Evolutionary conservation across 805 yeast species (phyloP).

Genomic region (Kodamaea fukazawae): DNA sequence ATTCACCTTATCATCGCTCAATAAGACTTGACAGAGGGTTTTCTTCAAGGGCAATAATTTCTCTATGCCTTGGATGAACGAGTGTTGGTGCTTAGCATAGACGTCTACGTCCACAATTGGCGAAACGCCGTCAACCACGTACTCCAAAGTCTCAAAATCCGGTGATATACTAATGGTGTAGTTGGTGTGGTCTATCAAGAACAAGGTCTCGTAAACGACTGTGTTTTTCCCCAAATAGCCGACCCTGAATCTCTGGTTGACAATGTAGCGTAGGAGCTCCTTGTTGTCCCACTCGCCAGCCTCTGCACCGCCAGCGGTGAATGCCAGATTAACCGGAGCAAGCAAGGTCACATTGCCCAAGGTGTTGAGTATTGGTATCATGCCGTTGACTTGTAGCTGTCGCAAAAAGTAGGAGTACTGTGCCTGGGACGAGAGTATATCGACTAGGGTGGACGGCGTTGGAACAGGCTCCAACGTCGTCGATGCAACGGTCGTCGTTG

Average conservation of each 20-base stretch:
- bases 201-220: slow-evolving; percentile 32
- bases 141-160: slow-evolving; percentile 24
- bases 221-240: slow-evolving; percentile 25
- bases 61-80: slow-evolving; percentile 66
- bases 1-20: slow-evolving; percentile 19
- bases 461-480: slow-evolving; percentile 12
- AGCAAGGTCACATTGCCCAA: slow-evolving; percentile 65
- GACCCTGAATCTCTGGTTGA: slow-evolving; percentile 32
- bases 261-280: slow-evolving; percentile 22
- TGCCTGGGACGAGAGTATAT: slow-evolving; percentile 63
- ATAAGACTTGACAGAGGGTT: slow-evolving; percentile 34
- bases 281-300: slow-evolving; percentile 5
- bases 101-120: slow-evolving; percentile 58
- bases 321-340: slow-evolving; percentile 82
- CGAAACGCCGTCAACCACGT: slow-evolving; percentile 42
- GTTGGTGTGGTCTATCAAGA: slow-evolving; percentile 8
- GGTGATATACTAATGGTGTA: slow-evolving; percentile 27
- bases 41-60: slow-evolving; percentile 37
- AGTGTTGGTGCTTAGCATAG: slow-evolving; percentile 58
- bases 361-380: slow-evolving; percentile 59
- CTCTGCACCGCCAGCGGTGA: slow-evolving; percentile 22
- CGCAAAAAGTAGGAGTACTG: slow-evolving; percentile 65
- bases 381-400: slow-evolving; percentile 57
- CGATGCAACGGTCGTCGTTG: slow-evolving; percentile 9
- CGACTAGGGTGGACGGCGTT: slow-evolving; percentile 52